Evolutionary conservation across 805 yeast species (phyloP), one percentile per base, ranked within the genome.

Genomic region (Yarrowia hollandica): DNA sequence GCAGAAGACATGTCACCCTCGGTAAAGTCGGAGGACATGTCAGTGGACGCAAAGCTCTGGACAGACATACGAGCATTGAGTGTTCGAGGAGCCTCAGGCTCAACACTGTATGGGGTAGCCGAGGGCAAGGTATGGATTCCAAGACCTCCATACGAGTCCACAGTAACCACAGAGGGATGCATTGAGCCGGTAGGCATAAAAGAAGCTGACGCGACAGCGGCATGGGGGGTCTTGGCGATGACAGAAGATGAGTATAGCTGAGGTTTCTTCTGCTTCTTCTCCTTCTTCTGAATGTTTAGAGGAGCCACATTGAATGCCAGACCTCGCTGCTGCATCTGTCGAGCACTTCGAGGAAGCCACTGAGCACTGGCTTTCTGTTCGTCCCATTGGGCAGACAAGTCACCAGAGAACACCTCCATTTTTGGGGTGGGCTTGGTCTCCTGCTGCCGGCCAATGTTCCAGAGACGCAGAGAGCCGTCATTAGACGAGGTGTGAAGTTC

Each of bases 391-490:
- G 42, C 58, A 35, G 44, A 14, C 3, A 37, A 35, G 18, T 52
- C 44, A 2, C 58, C 58, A 15, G 55, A 31, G 39, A 18, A 33
- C 12, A 48, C 39, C 14, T 48, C 39, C 21, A 48, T 15, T 1
- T 21, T 10, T 15, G 55, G 30, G 8, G 8, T 10, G 5, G 26
- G 14, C 15, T 21, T 31, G 30, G 28, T 5, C 4, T 48, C 55
- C 55, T 31, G 39, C 30, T 48, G 55, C 4, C 55, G 39, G 3
- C 55, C 58, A 26, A 82, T 71, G 68, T 82, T 82, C 91, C 91
- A 86, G 61, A 82, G 82, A 10, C 84, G 75, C n/a, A 86, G 78
- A 58, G 77, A 79, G 4, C 90, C 90, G 66, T 86, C 90, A 48
- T 75, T 72, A 1, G 86, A 81, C 7, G 86, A 83, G 0, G 86